A percentile compares a stretch with the other conserved stretches of the same genome.
These are phyloP conservation scores for Fusarium sterilihyphosum DNA, from an alignment of 2,329 filamentous ascomycete genomes.

Conservation along the genomic window DNA sequence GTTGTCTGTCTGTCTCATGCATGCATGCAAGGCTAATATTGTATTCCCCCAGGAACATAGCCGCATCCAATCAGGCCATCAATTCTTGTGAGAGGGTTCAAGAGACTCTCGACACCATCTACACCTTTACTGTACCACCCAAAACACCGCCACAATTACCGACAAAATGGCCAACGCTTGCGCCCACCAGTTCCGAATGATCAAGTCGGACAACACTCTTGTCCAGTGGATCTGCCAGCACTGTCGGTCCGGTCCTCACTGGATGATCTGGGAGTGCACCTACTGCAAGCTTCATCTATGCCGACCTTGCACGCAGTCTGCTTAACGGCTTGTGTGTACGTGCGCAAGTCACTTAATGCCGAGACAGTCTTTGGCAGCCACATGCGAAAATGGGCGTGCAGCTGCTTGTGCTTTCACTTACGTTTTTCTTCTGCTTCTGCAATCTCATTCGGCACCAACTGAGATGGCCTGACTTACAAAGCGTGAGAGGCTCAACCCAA, in stretches of 20 bases:
- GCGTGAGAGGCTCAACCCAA: constrained; percentile 30
- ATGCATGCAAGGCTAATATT: constrained; percentile 40
- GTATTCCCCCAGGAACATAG: constrained; percentile 26
- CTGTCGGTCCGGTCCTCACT: constrained; percentile 72
- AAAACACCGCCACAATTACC: constrained; percentile 24
- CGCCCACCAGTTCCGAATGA: constrained; percentile 70
- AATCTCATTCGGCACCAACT: not conserved
- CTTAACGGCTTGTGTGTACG: constrained; percentile 28
- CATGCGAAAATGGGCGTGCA: constrained; percentile 27
- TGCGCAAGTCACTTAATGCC: constrained; percentile 11
- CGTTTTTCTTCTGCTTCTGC: not conserved
- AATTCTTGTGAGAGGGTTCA: constrained; percentile 36
- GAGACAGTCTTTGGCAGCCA: constrained; percentile 30
- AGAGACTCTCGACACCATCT: constrained; percentile 24
- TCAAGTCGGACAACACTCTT: constrained; percentile 73
- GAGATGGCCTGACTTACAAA: constrained; percentile 38
- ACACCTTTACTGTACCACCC: constrained; percentile 30
- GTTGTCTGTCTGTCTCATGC: constrained; percentile 20
- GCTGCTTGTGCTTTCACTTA: not conserved
- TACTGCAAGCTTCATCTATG: constrained; percentile 76
- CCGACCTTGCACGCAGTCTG: constrained; percentile 62
- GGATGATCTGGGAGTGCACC: constrained; percentile 75
- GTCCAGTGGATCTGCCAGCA: constrained; percentile 73
- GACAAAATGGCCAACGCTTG: constrained; percentile 64
- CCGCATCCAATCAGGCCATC: constrained; percentile 36